Conservation (phyloP, 2,329 filamentous ascomycete species). For the Cytospora chrysosperma region DNA sequence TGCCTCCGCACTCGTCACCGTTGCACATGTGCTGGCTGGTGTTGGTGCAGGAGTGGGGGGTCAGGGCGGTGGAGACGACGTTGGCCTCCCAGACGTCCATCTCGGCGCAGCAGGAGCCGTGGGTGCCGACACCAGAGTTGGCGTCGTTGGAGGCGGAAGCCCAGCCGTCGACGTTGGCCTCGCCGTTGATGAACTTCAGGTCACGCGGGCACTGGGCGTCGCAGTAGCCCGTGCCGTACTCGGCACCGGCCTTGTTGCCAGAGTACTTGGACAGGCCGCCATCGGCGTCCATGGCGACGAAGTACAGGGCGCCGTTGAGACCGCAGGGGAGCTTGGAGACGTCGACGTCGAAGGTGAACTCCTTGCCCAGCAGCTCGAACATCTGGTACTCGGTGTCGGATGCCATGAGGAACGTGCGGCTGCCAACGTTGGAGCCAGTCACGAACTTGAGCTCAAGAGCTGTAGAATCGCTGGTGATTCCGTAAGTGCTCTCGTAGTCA, state of each 20-base stretch:
- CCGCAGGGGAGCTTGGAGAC: constrained; percentile 67
- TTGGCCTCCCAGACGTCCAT: constrained; percentile 65
- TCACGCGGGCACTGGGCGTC: constrained; percentile 54
- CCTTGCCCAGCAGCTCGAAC: constrained; percentile 64
- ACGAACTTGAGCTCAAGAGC: constrained; percentile 52
- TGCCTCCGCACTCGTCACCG: constrained; percentile 52
- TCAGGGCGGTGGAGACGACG: constrained; percentile 61
- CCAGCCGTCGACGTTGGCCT: constrained; percentile 56
- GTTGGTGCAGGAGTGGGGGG: constrained; percentile 62
- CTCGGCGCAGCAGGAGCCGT: constrained; percentile 61
- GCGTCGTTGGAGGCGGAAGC: constrained; percentile 49
- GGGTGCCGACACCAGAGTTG: constrained; percentile 52
- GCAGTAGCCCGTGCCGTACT: constrained; percentile 61
- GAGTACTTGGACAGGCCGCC: constrained; percentile 52
- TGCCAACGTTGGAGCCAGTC: constrained; percentile 46
- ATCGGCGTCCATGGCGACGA: constrained; percentile 60
- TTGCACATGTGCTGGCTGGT: constrained; percentile 51
- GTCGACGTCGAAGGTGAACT: constrained; percentile 73
- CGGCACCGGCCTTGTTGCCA: constrained; percentile 53
- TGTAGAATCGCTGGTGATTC: constrained; percentile 44
- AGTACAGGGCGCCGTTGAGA: constrained; percentile 70
- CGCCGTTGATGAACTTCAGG: constrained; percentile 59
- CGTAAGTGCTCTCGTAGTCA: constrained; percentile 46
- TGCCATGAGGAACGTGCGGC: constrained; percentile 65
- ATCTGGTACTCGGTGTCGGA: constrained; percentile 61